These are phyloP conservation scores for Ophiosphaerella narmari DNA, from an alignment of 2,329 filamentous ascomycete genomes.

Conservation along the genomic window DNA sequence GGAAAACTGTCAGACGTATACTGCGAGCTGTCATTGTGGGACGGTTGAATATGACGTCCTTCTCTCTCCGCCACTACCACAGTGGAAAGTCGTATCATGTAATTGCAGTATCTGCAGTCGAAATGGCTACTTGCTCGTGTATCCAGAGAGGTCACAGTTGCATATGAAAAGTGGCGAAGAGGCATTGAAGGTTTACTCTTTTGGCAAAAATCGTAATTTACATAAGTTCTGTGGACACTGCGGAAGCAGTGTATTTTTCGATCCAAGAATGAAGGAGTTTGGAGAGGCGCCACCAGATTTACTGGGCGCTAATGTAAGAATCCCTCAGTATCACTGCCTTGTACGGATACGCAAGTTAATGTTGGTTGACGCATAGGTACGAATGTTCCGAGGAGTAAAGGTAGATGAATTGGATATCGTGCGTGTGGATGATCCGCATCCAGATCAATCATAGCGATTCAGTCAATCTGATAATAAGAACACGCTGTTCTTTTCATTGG, in stretches of 20 bases:
- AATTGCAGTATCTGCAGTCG: conserved; percentile 60
- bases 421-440: conserved; percentile 26
- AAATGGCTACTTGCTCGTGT: conserved; percentile 57
- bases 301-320: conserved; percentile 33
- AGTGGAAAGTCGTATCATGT: conserved; percentile 55
- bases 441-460: background rate
- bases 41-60: conserved; percentile 55
- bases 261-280: conserved; percentile 28
- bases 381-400: conserved; percentile 37
- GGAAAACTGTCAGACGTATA: conserved; percentile 47
- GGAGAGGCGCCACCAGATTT: conserved; percentile 26
- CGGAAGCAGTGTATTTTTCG: conserved; percentile 36
- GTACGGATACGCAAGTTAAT: background rate
- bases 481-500: too few species aligned
- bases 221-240: conserved; percentile 37
- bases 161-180: conserved; percentile 32
- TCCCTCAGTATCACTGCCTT: background rate
- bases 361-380: conserved; percentile 10
- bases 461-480: too few species aligned
- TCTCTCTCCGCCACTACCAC: conserved; percentile 55
- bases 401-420: conserved; percentile 26
- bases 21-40: conserved; percentile 60
- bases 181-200: conserved; percentile 25
- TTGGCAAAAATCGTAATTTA: conserved; percentile 28
- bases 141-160: conserved; percentile 29